phyloP scores from a whole-genome alignment of 176 grass and related monocot genomes.

The Canna indica region DNA sequence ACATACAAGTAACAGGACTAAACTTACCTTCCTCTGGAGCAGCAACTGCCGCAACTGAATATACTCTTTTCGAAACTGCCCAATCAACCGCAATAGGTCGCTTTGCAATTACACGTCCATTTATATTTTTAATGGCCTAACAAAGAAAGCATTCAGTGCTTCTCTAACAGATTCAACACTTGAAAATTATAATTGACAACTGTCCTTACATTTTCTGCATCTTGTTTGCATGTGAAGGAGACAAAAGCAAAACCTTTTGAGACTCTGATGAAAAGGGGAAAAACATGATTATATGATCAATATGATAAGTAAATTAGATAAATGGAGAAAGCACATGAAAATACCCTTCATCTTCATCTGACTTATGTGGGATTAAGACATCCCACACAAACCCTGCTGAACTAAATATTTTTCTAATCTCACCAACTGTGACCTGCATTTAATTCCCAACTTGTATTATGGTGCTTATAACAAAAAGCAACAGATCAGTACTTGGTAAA shows the following conservation, averaged over 20 bases:
- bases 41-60: constrained; percentile 51
- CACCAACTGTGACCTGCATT: constrained; percentile 54
- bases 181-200: constrained; percentile 17
- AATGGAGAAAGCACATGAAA: constrained; percentile 8
- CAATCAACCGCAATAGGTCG: constrained; percentile 96
- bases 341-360: constrained; percentile 67
- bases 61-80: constrained; percentile 82
- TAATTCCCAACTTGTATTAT: constrained; percentile 7
- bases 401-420: constrained; percentile 62
- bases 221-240: constrained; percentile 86
- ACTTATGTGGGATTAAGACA: constrained; percentile 71
- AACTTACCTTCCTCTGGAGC: constrained; percentile 47
- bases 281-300: constrained; percentile 13
- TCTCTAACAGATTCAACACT: constrained; percentile 19
- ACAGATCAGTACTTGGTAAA: background rate
- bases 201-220: constrained; percentile 87
- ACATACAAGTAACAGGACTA: background rate
- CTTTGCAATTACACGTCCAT: constrained; percentile 64
- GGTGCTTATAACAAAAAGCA: background rate
- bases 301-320: constrained; percentile 6
- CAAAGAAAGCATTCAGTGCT: constrained; percentile 20
- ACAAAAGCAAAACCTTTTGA: constrained; percentile 99
- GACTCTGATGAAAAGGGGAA: constrained; percentile 36
- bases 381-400: constrained; percentile 89
- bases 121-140: constrained; percentile 84